phyloP scores from a whole-genome alignment of 176 grass and related monocot species.

The Cenchrus purpureus region DNA sequence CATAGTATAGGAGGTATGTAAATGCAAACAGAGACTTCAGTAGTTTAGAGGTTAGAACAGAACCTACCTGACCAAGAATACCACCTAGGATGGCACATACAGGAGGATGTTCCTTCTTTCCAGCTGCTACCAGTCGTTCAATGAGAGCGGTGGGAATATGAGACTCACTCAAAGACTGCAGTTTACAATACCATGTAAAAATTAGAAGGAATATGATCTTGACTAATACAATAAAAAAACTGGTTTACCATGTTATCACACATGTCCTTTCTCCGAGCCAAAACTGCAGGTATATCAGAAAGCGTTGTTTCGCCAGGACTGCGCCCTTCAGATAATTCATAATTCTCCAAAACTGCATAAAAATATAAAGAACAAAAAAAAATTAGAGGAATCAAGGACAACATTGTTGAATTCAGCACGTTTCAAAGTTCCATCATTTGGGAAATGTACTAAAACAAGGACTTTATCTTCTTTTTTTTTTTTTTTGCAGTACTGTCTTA shows the following conservation, averaged over 20 bases:
- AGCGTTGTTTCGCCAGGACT: conserved; percentile 64
- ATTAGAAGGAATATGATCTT: conserved; percentile 9
- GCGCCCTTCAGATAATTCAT: conserved; percentile 68
- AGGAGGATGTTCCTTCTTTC: conserved; percentile 80
- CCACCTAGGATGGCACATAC: conserved; percentile 95
- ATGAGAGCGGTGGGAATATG: conserved; percentile 65
- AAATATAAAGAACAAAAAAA: neutral
- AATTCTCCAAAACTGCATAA: conserved; percentile 82
- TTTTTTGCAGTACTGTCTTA: neutral
- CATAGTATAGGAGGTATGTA: neutral
- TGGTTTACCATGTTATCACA: conserved; percentile 72
- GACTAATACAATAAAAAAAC: conserved; percentile 27
- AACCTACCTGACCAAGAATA: conserved; percentile 93
- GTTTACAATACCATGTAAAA: conserved; percentile 26
- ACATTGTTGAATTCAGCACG: neutral
- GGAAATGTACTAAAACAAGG: neutral
- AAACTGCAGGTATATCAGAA: conserved; percentile 70
- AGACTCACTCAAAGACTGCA: conserved; percentile 83
- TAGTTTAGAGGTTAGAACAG: neutral
- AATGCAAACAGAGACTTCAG: conserved; percentile 4
- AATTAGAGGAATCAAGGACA: neutral
- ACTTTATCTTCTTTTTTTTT: neutral
- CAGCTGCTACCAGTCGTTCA: conserved; percentile 70
- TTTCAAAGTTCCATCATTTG: neutral
- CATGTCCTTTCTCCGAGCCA: conserved; percentile 70